Base-by-base conservation (phyloP, 2,329 filamentous ascomycete species). In the Huntiella savannae region DNA sequence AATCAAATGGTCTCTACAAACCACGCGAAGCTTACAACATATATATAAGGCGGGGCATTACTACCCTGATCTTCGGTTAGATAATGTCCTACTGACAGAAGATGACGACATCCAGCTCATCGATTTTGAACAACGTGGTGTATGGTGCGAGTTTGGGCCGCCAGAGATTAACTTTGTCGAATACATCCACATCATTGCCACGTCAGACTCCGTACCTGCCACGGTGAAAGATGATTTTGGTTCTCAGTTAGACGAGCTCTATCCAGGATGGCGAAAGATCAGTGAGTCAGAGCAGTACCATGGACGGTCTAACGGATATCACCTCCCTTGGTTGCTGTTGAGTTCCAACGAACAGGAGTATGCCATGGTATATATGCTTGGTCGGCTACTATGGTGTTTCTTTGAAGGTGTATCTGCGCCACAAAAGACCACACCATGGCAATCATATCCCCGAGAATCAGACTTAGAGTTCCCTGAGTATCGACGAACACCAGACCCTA, bases 331-430 rank as follows among this genome's bases (percentile, higher is more conserved):
- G 73, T 61, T 67, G 4, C 68, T 65, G 45, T 62, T 77, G n/a
- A 65, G 60, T 11, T 55, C 57, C 1, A 50, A 50, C 3, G 73
- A 77, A 52, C 68, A 71, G 52, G 73, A 77, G 53, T 62, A 67
- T 0, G 72, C 72, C 15, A 69, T 73, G 55, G 72, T 75, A 1
- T 77, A 75, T 57, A 75, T 76, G 72, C 66, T 77, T 12, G 73
- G 72, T 4, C 65, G 73, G 35, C 62, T 75, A 19, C 60, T 77
- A 40, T 77, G 73, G 72, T 77, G 73, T 54, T 66, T 77, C 12
- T 77, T 77, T 48, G 73, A 77, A 55, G 71, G 70, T 15, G 67
- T 69, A 54, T 70, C 69, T 49, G 71, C 71, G 2, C 72, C 73
- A 1, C 70, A 77, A 53, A 63, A 64, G 50, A 66, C 68, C 2